Base-by-base conservation (phyloP, 2,329 filamentous ascomycete genomes). In the Stachybotrys chartarum region DNA sequence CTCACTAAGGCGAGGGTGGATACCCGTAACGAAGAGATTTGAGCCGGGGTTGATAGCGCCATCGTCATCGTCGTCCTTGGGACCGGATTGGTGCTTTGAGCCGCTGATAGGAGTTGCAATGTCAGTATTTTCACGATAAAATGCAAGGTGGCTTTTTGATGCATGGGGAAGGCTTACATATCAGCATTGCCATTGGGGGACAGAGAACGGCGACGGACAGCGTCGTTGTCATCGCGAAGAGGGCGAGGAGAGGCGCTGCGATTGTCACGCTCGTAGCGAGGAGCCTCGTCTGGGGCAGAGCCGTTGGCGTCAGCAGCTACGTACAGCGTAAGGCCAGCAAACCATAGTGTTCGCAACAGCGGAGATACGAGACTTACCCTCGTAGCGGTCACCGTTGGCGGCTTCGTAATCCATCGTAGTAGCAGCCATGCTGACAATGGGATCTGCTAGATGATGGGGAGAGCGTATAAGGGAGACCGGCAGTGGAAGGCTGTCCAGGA, bases 11-110 rank as follows among this genome's bases (percentile, higher is more conserved):
- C 90, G 89, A 56, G 94, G 94, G 72, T 97, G 91, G 63, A 99
- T 99, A 65, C 94, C 94, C 60, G 94, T 99, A 63, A 99, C 94
- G 73, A 99, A 99, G 57, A 99, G 88, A 78, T 99, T 99, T 63
- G 94, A 97, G 64, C 94, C 94, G 60, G 91, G 89, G 77, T 99
- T 99, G 69, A 88, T 71, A 60, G 92, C 87, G 64, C 88, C 88
- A 66, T 90, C 87, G 64, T 95, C 91, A 59, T 84, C 90, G 45
- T 78, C 76, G 46, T 78, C 76, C 60, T 71, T 72, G 57, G 71
- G 70, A 61, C 74, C 78, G 56, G 77, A 76, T 50, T 79, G 76
- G 54, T 81, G 81, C 67, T 84, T 83, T 55, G 75, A 72, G 57
- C 73, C 74, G 64, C 77, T 77, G 55, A 14, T 50, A 16, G 12